phyloP scores from a whole-genome alignment of 2,329 filamentous ascomycete species.

The Trichophyton mentagrophytes region DNA sequence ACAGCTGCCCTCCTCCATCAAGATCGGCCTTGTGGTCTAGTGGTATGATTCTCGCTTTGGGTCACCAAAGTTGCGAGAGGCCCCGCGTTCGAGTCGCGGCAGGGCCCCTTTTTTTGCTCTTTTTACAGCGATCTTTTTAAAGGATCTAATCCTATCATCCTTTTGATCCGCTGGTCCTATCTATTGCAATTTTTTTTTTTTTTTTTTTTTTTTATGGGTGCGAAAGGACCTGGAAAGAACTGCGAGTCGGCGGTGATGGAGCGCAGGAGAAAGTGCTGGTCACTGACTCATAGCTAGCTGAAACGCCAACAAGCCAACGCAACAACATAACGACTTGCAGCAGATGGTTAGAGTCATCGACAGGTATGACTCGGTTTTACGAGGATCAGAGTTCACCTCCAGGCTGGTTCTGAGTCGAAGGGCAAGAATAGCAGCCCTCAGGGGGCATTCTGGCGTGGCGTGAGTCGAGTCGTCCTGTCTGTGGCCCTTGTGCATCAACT shows the following conservation, averaged over 20 bases:
- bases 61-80: conserved; percentile 18
- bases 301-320: background rate
- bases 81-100: conserved; percentile 7
- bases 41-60: conserved; percentile 63
- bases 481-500: background rate
- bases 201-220: background rate
- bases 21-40: conserved; percentile 40
- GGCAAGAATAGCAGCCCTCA: background rate
- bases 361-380: background rate
- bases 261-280: background rate
- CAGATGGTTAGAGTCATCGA: background rate
- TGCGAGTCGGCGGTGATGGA: background rate
- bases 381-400: background rate
- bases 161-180: background rate
- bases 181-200: background rate
- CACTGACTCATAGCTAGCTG: background rate
- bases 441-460: background rate
- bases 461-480: background rate
- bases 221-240: background rate
- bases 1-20: background rate
- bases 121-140: no score
- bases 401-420: background rate
- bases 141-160: background rate
- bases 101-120: conserved; percentile 5
- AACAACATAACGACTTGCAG: no score